Conservation (phyloP, 129 eudicot species). For the Smallanthus sonchifolius region DNA sequence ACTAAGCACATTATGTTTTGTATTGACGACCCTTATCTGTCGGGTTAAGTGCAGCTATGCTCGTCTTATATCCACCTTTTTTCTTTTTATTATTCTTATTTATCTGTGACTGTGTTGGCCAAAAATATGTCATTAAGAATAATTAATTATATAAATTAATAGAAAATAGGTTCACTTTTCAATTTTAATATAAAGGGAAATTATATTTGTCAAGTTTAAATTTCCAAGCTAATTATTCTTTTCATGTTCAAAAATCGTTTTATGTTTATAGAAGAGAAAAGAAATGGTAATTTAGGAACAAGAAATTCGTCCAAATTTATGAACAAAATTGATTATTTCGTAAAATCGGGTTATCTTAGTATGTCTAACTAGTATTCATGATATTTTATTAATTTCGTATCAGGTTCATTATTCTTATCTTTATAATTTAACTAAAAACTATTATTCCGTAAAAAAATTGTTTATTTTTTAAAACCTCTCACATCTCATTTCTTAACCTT, state of each 20-base stretch:
- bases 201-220: not conserved
- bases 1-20: slow-evolving; percentile 17
- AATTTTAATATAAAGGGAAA: not conserved
- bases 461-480: too few species aligned
- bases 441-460: too few species aligned
- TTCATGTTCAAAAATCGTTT: not conserved
- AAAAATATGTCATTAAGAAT: not conserved
- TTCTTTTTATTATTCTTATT: not conserved
- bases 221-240: not conserved
- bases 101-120: not conserved
- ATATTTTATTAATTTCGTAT: too few species aligned
- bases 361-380: too few species aligned
- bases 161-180: not conserved
- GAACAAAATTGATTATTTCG: too few species aligned
- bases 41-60: slow-evolving; percentile 16
- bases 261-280: too few species aligned
- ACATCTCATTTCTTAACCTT: too few species aligned
- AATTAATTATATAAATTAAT: not conserved
- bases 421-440: too few species aligned
- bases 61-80: not conserved
- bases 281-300: too few species aligned
- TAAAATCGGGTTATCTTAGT: too few species aligned
- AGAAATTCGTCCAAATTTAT: too few species aligned
- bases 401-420: too few species aligned
- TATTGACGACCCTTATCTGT: slow-evolving; percentile 20